Base-by-base conservation (phyloP, 768 basidiomycete species). In the Termitomyces titanicus region DNA sequence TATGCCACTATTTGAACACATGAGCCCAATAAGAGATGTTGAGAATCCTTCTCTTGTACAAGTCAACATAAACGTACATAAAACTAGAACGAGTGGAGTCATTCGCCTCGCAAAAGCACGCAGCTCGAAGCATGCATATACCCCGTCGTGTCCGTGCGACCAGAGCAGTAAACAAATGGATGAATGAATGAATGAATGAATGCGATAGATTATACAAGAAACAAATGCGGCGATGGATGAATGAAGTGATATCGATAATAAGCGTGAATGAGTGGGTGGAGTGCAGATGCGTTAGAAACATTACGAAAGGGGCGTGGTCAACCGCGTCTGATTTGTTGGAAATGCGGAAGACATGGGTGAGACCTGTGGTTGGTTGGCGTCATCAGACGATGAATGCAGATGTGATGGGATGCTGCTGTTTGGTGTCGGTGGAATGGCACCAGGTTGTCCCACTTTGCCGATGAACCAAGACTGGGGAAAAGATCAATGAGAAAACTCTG, bases 271-370 rank as follows among this genome's bases (percentile, higher is more conserved):
- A 33, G 27, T 6, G n/a, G 20, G 20, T 54, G 31, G n/a, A 17
- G 20, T 54, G 31, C 20, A 47, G 18, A 29, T 24, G 48, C 27
- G 27, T 38, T 8, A 2, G 27, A 18, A 47, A 20, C 39, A 55
- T 15, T 37, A 49, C 11, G 48, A 55, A 43, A 58, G 53, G 22
- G 54, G 67, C 17, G 71, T 62, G 9, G 70, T 64, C 13, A 65
- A 63, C 11, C 74, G 72, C 39, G 74, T 64, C 55, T 77, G 75
- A 25, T 74, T 70, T 22, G 75, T 64, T 12, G 90, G 90, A 70
- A 92, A 92, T 39, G 89, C 90, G 22, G 88, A 89, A 15, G 89
- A 91, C 87, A 92, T 83, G 0, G 90, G 90, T 17, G 89, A 92
- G 22, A 81, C 75, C 64, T 84, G 84, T 20, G 77, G 66, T 63